These are phyloP conservation scores for Quercus alba DNA, from an alignment of 306 rosid genomes.

Conservation along the genomic window DNA sequence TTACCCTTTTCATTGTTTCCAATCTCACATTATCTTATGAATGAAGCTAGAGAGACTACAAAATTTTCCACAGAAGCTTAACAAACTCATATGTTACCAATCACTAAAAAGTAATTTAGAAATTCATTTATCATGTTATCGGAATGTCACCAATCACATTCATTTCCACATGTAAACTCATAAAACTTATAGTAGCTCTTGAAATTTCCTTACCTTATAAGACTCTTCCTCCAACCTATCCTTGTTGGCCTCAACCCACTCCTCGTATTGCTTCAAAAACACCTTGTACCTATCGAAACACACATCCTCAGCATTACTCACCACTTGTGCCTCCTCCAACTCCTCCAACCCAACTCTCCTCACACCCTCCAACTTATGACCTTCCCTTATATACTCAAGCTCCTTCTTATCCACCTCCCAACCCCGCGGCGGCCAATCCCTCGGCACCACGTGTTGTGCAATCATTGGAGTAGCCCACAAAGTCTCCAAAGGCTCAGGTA, in stretches of 20 bases:
- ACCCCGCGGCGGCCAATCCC: constrained; percentile 97
- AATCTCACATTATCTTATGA: no score
- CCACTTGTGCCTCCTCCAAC: constrained; percentile 41
- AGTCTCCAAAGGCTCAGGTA: constrained; percentile 70
- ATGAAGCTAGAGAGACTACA: no score
- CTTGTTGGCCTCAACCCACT: constrained; percentile 80
- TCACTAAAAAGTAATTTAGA: no score
- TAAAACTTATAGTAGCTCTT: no score
- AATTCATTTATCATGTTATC: no score
- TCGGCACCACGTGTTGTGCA: constrained; percentile 61
- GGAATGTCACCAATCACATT: no score
- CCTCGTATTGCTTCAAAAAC: constrained; percentile 80
- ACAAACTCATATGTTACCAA: no score
- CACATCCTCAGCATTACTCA: constrained; percentile 42
- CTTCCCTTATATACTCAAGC: constrained; percentile 73
- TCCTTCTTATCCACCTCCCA: constrained; percentile 89
- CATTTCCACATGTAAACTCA: no score
- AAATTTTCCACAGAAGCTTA: no score
- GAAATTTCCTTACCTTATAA: constrained; percentile 44
- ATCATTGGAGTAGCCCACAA: constrained; percentile 66
- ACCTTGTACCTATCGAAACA: constrained; percentile 84
- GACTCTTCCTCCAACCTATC: constrained; percentile 86
- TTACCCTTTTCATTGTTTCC: no score
- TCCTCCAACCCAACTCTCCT: constrained; percentile 65
- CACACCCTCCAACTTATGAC: constrained; percentile 61